Base-by-base conservation (phyloP, 306 rosid species). In the Senna tora region DNA sequence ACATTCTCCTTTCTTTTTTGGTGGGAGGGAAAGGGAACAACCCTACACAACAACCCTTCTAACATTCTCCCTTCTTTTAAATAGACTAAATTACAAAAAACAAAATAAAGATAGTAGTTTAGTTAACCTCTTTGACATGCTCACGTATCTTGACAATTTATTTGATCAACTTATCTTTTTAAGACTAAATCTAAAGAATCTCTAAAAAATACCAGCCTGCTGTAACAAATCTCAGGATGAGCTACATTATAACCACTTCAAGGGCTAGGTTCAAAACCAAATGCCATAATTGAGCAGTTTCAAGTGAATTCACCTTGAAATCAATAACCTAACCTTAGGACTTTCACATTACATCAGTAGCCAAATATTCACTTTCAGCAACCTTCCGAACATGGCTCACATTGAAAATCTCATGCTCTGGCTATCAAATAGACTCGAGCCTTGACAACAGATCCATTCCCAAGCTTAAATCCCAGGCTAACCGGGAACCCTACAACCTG, bases 391-490 rank as follows among this genome's bases (percentile, higher is more conserved):
- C 63, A 46, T 1, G 1, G 20, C 15, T 9, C 9, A 65, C 30
- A 9, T 15, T 15, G 57, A 45, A 65, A 52, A 56, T 52, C 19
- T 74, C 68, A 89, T 66, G 76, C 76, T 83, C 78, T 83, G 2
- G 88, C 74, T 47, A 87, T 87, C 79, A 87, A 66, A 75, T 89
- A 91, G 66, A 91, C 99, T 66, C 91, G 83, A 72, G 99, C 91
- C 77, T 86, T 89, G 57, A 94, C 85, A 32, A 94, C 91, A 2
- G 91, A 80, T 17, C 96, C 93, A 73, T 86, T 87, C 10, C 90
- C 96, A 41, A 94, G 88, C 91, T 91, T 94, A 75, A 94, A 94
- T 47, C 99, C 99, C 16, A 96, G 99, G 69, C 88, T 78, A 41
- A 91, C 94, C 0, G 97, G 90, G 58, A 91, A 88, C 32, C 96